Conservation (phyloP, 2,329 filamentous ascomycete species). For the Trichophyton simii region DNA sequence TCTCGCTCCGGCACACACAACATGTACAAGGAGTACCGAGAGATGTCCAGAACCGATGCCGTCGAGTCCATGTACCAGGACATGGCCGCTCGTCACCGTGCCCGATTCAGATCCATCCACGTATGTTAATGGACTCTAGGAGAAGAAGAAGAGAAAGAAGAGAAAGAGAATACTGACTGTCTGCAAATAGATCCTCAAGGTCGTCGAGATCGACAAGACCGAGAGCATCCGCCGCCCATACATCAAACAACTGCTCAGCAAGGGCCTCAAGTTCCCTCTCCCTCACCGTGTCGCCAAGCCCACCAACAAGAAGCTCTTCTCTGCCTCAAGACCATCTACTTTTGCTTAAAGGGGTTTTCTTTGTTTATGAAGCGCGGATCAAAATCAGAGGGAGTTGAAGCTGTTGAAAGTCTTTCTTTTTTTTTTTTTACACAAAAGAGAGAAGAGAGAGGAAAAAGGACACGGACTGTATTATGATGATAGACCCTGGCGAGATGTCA, state of each 20-base stretch:
- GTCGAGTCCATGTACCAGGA: conserved; percentile 97
- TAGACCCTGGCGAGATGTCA: background rate
- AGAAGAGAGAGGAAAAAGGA: background rate
- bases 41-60: conserved; percentile 90
- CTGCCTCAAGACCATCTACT: conserved; percentile 84
- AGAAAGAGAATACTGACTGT: conserved; percentile 6
- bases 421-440: background rate
- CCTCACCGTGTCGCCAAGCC: conserved; percentile 86
- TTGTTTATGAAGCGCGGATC: background rate
- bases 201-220: conserved; percentile 90
- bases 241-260: conserved; percentile 95
- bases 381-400: background rate
- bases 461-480: conserved; percentile 1
- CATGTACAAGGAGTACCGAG: conserved; percentile 99
- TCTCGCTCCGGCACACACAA: conserved; percentile 99
- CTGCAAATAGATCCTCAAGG: conserved; percentile 71
- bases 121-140: conserved; percentile 46
- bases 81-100: conserved; percentile 97
- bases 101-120: conserved; percentile 96
- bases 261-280: conserved; percentile 95
- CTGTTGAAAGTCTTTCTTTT: too few species aligned
- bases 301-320: conserved; percentile 80
- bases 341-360: conserved; percentile 63
- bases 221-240: conserved; percentile 95
- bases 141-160: background rate